These are phyloP conservation scores for Jacaranda copaia DNA, from an alignment of 257 asterid genomes.

Conservation along the genomic window DNA sequence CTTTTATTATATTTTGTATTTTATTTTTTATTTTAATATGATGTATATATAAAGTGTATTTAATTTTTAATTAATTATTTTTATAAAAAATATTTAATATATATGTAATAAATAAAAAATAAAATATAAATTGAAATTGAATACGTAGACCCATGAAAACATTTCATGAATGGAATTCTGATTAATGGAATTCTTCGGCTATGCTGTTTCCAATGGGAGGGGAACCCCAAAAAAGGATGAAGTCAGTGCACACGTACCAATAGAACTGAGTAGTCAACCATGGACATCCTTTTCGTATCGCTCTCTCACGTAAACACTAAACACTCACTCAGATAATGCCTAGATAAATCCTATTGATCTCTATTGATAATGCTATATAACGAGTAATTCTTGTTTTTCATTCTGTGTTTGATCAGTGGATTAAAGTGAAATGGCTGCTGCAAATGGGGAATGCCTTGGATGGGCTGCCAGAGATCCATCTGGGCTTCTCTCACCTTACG, in stretches of 20 bases:
- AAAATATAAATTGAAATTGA: no score
- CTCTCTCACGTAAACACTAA: neutral
- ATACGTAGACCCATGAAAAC: no score
- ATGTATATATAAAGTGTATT: no score
- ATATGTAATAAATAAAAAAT: no score
- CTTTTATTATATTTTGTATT: no score
- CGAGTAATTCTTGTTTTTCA: neutral
- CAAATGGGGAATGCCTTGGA: conserved; percentile 62
- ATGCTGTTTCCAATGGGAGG: no score
- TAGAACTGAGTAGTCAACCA: neutral
- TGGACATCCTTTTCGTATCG: neutral
- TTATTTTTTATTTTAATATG: no score
- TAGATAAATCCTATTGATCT: neutral
- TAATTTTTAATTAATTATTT: no score
- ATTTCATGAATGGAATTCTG: no score
- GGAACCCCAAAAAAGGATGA: neutral
- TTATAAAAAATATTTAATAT: no score
- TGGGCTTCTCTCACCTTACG: conserved; percentile 80
- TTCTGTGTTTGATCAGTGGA: neutral
- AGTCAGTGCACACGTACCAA: neutral
- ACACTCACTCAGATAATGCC: neutral
- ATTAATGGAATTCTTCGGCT: no score
- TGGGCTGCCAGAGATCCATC: conserved; percentile 92
- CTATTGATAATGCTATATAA: neutral
- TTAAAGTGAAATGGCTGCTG: conserved; percentile 44